Evolutionary conservation across 108 stramenopile species (phyloP), one percentile per base, ranked within the genome.

Genomic region (Stephanodiscus minutulus): DNA sequence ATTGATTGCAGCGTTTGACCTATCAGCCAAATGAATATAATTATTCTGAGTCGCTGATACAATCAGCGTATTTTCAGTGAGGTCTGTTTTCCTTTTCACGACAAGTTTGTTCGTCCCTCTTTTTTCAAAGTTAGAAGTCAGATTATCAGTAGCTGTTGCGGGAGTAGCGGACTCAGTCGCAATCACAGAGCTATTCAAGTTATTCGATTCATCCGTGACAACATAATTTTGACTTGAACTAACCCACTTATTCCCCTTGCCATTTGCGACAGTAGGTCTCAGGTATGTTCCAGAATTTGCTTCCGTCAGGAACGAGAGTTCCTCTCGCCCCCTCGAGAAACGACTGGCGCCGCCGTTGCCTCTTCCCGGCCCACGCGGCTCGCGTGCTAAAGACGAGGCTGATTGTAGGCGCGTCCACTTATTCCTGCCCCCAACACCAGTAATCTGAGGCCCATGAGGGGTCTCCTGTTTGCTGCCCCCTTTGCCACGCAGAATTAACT

Each of bases 101-200:
- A 77, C 76, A 31, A 77, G 56, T 43, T 66, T 70, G 56, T 77
- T 46, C 43, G 47, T 65, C 46, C 76, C 76, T 61, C 54, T 18
- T 59, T 64, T 56, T 43, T 77, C 76, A 17, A 77, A 63, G 64
- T 27, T 43, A 31, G 56, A 46, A 25, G 50, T 44, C 1, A 0
- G 21, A 7, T 22, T 13, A 17, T 74, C 73, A 50, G 3, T 17
- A 29, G 48, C 39, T 25, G 18, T 48, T 17, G 29, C 37, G 24
- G 9, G 25, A 66, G 39, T 43, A 18, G 41, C 5, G 0, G 7
- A 12, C 29, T 53, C 25, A 0, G 10, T 18, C 22, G 50, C 62
- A 41, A 18, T 13, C 15, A 18, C 64, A 21, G 22, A 20, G 36
- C 25, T 3, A 52, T 52, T 0, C 1, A 0, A 22, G 18, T n/a